Conservation (phyloP, 225 moss, liverwort and hornwort species). For the Bryoerythrophyllum caledonicum region DNA sequence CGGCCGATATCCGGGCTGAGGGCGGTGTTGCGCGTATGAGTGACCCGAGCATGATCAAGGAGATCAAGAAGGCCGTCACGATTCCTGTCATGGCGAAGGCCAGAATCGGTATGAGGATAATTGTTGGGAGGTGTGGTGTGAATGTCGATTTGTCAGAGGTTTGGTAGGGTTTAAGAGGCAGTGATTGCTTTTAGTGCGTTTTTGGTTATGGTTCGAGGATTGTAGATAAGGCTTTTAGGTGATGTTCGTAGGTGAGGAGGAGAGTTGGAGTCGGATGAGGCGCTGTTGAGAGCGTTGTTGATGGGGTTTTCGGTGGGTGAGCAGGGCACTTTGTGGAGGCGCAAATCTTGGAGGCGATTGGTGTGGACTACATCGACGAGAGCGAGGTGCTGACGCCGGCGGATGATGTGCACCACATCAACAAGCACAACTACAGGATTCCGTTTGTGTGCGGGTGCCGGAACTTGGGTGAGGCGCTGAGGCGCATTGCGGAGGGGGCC, state of each 20-base stretch:
- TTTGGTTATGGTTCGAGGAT: background rate
- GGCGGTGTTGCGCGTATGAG: conserved; percentile 94
- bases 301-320: background rate
- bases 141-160: background rate
- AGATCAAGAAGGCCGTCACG: conserved; percentile 93
- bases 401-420: conserved; percentile 81
- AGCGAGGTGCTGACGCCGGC: conserved; percentile 91
- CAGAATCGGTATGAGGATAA: conserved; percentile 62
- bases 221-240: too few relatives aligned
- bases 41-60: conserved; percentile 85
- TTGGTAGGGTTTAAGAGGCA: conserved; percentile 15
- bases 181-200: background rate
- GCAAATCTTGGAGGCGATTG: conserved; percentile 88
- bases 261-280: background rate
- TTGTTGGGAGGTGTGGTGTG: too few relatives aligned
- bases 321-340: conserved; percentile 92
- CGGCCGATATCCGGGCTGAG: conserved; percentile 87
- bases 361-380: conserved; percentile 94
- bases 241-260: background rate
- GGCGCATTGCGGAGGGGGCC: conserved; percentile 87
- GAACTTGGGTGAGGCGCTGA: conserved; percentile 81
- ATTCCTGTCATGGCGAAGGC: conserved; percentile 98
- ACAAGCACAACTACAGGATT: conserved; percentile 93
- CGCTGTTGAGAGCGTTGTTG: background rate
- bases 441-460: conserved; percentile 94